Evolutionary conservation across 768 basidiomycete genomes (phyloP).

Genomic region (Boletus huronensis): DNA sequence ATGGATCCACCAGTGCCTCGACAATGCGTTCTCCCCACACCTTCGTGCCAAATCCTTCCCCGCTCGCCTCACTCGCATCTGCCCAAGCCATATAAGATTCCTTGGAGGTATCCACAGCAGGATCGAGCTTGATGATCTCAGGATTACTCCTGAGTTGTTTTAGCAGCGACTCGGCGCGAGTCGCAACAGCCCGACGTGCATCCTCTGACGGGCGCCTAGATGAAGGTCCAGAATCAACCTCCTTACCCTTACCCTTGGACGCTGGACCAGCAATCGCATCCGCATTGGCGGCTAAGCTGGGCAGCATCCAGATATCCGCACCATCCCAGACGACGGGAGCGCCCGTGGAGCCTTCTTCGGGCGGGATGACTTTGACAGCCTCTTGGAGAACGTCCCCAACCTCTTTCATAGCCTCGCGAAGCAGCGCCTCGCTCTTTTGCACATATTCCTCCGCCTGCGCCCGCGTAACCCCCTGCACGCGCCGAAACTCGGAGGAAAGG

Average conservation of each 20-base stretch:
- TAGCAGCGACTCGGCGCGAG: slow-evolving; percentile 74
- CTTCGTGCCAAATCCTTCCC: slow-evolving; percentile 42
- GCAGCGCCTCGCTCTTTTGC: slow-evolving; percentile 63
- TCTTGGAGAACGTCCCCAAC: slow-evolving; percentile 81
- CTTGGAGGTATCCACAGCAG: slow-evolving; percentile 57
- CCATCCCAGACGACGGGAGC: slow-evolving; percentile 72
- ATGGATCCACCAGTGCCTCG: slow-evolving; percentile 46
- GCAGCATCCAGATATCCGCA: slow-evolving; percentile 81
- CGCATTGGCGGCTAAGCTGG: slow-evolving; percentile 24
- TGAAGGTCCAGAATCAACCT: slow-evolving; percentile 23
- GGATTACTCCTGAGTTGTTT: slow-evolving; percentile 72
- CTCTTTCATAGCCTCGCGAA: slow-evolving; percentile 71
- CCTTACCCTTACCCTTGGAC: slow-evolving; percentile 38
- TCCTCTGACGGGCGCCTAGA: slow-evolving; percentile 34
- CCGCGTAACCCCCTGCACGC: slow-evolving; percentile 71
- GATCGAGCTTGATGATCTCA: slow-evolving; percentile 72
- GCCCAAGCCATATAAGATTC: slow-evolving; percentile 63
- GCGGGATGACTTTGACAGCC: slow-evolving; percentile 90
- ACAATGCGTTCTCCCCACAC: slow-evolving; percentile 54
- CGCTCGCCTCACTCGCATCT: slow-evolving; percentile 51
- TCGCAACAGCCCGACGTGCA: slow-evolving; percentile 56
- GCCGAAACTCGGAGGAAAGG: slow-evolving; percentile 62
- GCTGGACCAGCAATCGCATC: slow-evolving; percentile 7
- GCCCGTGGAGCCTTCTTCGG: slow-evolving; percentile 45
- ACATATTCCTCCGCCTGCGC: slow-evolving; percentile 83